Conservation (phyloP, 306 rosid genomes). For the Fagus sylvatica region DNA sequence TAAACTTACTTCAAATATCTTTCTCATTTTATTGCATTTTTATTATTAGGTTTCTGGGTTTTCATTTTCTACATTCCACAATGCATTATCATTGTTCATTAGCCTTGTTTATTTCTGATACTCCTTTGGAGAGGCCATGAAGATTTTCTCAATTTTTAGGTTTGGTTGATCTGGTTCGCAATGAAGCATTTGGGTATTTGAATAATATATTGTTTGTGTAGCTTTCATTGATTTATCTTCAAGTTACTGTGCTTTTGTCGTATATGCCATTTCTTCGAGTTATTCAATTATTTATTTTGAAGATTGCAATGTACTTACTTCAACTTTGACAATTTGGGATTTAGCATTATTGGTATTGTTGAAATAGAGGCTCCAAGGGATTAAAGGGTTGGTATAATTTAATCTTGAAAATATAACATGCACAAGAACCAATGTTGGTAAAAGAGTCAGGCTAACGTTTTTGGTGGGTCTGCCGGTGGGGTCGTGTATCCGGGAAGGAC, state of each 20-base stretch:
- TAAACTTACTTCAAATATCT: neutral
- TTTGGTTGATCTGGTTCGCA: conserved; percentile 6
- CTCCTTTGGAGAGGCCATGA: neutral
- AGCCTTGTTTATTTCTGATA: neutral
- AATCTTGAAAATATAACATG: no score
- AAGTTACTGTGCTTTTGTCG: neutral
- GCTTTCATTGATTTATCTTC: neutral
- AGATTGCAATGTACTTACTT: neutral
- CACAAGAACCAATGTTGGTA: no score
- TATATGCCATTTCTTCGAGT: neutral
- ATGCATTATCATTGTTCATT: neutral
- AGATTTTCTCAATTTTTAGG: conserved; percentile 6
- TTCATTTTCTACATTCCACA: neutral
- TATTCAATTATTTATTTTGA: neutral
- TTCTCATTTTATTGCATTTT: neutral
- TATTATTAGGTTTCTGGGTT: conserved; percentile 8
- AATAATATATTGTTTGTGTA: neutral
- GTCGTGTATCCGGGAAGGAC: no score
- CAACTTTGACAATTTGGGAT: neutral
- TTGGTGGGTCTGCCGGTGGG: no score
- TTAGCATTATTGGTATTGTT: no score
- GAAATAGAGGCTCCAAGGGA: no score
- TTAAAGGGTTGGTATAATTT: no score
- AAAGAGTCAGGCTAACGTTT: no score
- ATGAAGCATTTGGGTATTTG: conserved; percentile 1